Percentiles rank a stretch among this genome's conserved stretches.
phyloP scores from a whole-genome alignment of 2,329 filamentous ascomycete species.

The Claviceps sorghi region DNA sequence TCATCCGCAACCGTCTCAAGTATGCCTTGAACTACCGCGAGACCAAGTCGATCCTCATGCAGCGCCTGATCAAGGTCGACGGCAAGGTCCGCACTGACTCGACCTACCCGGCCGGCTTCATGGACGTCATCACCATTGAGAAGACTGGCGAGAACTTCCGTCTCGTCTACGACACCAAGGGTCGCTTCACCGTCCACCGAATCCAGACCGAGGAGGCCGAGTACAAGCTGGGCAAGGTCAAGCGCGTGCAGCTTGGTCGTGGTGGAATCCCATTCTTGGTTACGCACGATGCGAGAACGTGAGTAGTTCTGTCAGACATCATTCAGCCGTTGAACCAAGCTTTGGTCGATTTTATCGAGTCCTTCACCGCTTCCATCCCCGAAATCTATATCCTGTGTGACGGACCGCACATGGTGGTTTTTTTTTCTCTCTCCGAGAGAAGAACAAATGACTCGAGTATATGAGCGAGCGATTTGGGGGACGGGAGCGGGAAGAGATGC shows the following conservation, averaged over 20 bases:
- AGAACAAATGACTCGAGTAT: background rate
- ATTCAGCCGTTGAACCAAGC: constrained; percentile 99
- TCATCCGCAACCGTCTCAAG: constrained; percentile 94
- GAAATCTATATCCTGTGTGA: constrained; percentile 6
- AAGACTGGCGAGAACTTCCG: constrained; percentile 99
- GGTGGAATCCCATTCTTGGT: constrained; percentile 99
- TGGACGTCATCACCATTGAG: constrained; percentile 98
- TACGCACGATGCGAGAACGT: constrained; percentile 99
- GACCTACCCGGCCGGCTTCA: constrained; percentile 96
- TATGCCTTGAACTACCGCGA: constrained; percentile 98
- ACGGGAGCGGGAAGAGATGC: background rate
- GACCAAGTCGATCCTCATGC: constrained; percentile 96
- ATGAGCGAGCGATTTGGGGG: constrained; percentile 9
- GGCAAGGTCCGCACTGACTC: constrained; percentile 98
- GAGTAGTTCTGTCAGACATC: constrained; percentile 81
- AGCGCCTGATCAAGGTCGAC: constrained; percentile 99
- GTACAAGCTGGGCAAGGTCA: constrained; percentile 99
- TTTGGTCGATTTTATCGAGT: constrained; percentile 53
- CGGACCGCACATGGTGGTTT: background rate
- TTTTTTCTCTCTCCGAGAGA: background rate
- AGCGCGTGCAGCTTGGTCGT: constrained; percentile 97
- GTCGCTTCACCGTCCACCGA: constrained; percentile 99
- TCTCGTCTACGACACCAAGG: constrained; percentile 99
- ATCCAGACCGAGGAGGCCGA: constrained; percentile 97
- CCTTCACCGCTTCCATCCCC: constrained; percentile 12